phyloP scores from a whole-genome alignment of 108 stramenopile genomes.

The Cyclotella cryptica region DNA sequence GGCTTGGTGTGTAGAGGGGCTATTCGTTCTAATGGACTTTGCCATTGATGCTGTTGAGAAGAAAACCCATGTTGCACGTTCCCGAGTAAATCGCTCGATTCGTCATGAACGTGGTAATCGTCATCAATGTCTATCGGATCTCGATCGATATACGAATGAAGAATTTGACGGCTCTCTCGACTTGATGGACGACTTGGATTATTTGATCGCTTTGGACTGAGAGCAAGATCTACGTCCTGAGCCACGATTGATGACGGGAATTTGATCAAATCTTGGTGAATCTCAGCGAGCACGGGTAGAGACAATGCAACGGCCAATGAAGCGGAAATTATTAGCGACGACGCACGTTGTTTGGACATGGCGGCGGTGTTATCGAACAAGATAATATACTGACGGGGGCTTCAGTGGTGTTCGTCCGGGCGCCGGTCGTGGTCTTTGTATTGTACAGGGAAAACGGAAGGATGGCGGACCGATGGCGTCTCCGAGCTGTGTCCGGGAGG shows the following conservation, averaged over 20 bases:
- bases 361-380: too few relatives aligned
- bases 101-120: neutral
- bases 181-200: neutral
- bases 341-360: too few relatives aligned
- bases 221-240: neutral
- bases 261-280: neutral
- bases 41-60: conserved; percentile 6
- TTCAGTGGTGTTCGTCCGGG: too few relatives aligned
- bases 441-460: too few relatives aligned
- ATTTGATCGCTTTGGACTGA: conserved; percentile 12
- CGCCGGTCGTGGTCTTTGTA: too few relatives aligned
- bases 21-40: conserved; percentile 39
- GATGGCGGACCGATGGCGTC: too few relatives aligned
- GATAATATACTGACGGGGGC: too few relatives aligned
- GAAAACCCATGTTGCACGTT: conserved; percentile 6
- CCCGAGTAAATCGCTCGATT: neutral
- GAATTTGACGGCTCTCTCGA: neutral
- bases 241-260: conserved; percentile 2
- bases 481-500: too few relatives aligned
- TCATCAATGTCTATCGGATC: conserved; percentile 27
- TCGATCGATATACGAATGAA: conserved; percentile 16
- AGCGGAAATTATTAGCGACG: neutral
- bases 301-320: neutral
- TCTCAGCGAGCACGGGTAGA: neutral
- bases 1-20: conserved; percentile 14